Conservation (phyloP, 495 filamentous ascomycete genomes). For the Pseudotulostoma volvatum region DNA sequence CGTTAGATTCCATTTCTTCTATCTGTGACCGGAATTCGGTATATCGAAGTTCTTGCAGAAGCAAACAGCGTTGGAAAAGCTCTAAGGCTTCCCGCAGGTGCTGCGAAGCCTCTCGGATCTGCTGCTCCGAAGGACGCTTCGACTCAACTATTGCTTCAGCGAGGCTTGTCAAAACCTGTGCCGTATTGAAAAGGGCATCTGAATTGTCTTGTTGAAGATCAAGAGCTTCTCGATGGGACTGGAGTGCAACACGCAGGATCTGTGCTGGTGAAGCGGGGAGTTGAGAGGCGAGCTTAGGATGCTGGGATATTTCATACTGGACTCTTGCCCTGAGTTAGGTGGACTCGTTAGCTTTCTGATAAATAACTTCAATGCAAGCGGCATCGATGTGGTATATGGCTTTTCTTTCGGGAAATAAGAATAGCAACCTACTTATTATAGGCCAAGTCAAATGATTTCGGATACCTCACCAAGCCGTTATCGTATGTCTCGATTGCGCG, state of each 20-base stretch:
- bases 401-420: no score
- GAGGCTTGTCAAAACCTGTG: conserved; percentile 47
- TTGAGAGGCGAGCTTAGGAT: conserved; percentile 37
- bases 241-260: conserved; percentile 37
- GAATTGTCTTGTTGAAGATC: conserved; percentile 41
- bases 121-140: conserved; percentile 24
- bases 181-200: conserved; percentile 53
- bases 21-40: conserved; percentile 35
- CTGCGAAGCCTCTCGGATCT: conserved; percentile 22
- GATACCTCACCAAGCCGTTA: conserved; percentile 40
- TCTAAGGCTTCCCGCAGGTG: conserved; percentile 45
- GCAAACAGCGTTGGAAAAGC: conserved; percentile 45
- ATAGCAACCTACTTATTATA: conserved; percentile 56
- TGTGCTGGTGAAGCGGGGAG: conserved; percentile 34
- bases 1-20: conserved; percentile 24
- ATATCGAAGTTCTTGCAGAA: conserved; percentile 38
- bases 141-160: conserved; percentile 40
- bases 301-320: conserved; percentile 48
- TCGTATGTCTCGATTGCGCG: conserved; percentile 49
- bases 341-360: no score
- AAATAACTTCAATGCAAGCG: no score
- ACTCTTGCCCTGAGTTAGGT: conserved; percentile 34
- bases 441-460: conserved; percentile 47
- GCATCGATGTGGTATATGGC: no score
- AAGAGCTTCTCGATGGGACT: conserved; percentile 44